A percentile compares a stretch with the other conserved stretches of the same genome.
phyloP scores from a whole-genome alignment of 768 basidiomycete species.

The Floccularia luteovirens region DNA sequence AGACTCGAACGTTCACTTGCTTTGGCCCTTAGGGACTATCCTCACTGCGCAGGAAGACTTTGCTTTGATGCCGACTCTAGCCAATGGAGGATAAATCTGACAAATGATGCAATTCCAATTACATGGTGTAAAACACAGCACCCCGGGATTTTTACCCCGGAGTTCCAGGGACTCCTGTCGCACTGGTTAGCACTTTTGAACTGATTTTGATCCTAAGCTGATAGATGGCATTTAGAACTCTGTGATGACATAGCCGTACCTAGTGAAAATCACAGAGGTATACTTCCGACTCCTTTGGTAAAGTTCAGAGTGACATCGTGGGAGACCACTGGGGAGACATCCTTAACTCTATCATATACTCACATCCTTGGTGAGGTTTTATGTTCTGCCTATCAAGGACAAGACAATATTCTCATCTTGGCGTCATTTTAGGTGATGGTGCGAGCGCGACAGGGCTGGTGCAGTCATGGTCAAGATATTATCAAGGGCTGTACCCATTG shows the following conservation, averaged over 20 bases:
- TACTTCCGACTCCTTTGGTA: neutral
- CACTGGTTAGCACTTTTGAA: neutral
- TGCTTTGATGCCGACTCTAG: neutral
- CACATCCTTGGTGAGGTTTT: neutral
- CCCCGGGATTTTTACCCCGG: neutral
- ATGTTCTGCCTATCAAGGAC: too few species aligned
- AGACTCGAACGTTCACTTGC: neutral
- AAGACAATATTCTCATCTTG: too few species aligned
- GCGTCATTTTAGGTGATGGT: neutral
- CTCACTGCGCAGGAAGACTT: neutral
- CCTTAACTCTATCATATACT: neutral
- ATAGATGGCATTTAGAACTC: neutral
- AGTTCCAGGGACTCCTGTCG: neutral
- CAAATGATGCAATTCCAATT: neutral
- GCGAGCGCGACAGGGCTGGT: neutral
- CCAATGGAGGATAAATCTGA: neutral
- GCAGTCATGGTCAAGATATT: neutral
- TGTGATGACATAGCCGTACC: neutral
- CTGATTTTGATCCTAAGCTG: too few species aligned
- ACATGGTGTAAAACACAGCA: neutral
- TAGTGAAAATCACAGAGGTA: neutral
- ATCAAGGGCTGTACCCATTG: neutral
- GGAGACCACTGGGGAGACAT: neutral
- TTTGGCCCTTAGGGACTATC: neutral
- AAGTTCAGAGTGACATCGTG: neutral